Conservation (phyloP, 331 rosid genomes). For the Quercus tomentella region DNA sequence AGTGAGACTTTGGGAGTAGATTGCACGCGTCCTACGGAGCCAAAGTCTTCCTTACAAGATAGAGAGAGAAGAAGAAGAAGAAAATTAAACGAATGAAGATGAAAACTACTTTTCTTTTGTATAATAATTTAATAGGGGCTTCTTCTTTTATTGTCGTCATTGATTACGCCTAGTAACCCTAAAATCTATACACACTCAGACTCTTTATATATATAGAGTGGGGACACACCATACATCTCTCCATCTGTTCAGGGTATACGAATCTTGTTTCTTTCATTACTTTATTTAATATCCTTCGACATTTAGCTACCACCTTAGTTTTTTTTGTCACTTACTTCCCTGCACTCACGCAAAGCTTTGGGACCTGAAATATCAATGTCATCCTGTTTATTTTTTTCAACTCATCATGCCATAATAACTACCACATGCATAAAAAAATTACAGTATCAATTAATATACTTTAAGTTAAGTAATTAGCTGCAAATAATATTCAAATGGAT, state of each 20-base stretch:
- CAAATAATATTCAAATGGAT: no score
- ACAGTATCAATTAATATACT: no score
- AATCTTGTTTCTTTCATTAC: slow-evolving; percentile 14
- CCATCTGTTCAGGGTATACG: not conserved
- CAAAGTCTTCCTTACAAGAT: not conserved
- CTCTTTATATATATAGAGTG: slow-evolving; percentile 1
- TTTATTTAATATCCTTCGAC: not conserved
- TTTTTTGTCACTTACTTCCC: not conserved
- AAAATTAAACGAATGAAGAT: not conserved
- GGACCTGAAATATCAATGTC: not conserved
- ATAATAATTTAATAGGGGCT: not conserved
- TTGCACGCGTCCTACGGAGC: slow-evolving; percentile 20
- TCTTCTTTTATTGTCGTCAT: slow-evolving; percentile 22
- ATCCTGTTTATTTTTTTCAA: not conserved
- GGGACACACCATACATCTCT: slow-evolving; percentile 18
- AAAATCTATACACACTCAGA: not conserved
- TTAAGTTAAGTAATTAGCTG: no score
- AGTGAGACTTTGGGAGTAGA: not conserved
- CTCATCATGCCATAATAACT: no score
- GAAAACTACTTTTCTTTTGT: slow-evolving; percentile 10
- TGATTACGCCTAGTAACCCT: slow-evolving; percentile 29
- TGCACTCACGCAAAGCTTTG: not conserved
- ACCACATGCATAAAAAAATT: no score
- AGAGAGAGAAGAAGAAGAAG: slow-evolving; percentile 5
- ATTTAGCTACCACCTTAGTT: not conserved